Evolutionary conservation across 495 filamentous ascomycete species (phyloP), one percentile per base, ranked within the genome.

Genomic region (Aspergillus panamensis): DNA sequence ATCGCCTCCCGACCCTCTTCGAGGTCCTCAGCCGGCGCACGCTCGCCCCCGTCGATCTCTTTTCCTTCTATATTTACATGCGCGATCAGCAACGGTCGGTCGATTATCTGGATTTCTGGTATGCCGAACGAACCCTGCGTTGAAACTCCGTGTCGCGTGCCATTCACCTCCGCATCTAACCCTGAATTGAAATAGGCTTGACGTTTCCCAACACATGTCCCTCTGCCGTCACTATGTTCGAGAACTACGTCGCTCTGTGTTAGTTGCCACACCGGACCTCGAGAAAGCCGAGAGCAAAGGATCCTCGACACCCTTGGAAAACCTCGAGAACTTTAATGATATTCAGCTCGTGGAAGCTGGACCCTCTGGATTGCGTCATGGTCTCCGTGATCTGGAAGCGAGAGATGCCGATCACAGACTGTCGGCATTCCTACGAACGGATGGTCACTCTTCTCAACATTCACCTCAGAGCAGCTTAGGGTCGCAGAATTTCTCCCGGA

Each of bases 31-130:
- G 91, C 64, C 84, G 95, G 51, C 84, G 89, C 44, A 99, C 94
- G 3, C 80, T 92, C 17, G 86, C 95, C 44, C 94, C 94, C 0
- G 93, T 97, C 37, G 95, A 97, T 69, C 82, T 99, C 10, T 97
- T 94, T 77, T 96, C 92, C 3, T 97, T 97, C 79, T 97, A 97
- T 79, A 97, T 99, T 65, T 99, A 96, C 74, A 99, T 99, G 94
- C 83, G 94, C 55, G 95, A 99, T 70, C 92, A 97, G 74, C 92
- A 97, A 69, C 84, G 93, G 69, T 96, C 93, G 4, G 92, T 99
- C 8, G 94, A 99, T 66, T 97, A 97, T 64, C 79, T 99, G 13
- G 94, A 99, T 71, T 99, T 99, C 73, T 99, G 95, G 94, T 98
- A 77, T 21, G 58, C 16, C 47, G n/a, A 10, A 19, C 2, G 25